These are phyloP conservation scores for Jaapia argillacea DNA, from an alignment of 768 basidiomycete genomes.

Conservation along the genomic window DNA sequence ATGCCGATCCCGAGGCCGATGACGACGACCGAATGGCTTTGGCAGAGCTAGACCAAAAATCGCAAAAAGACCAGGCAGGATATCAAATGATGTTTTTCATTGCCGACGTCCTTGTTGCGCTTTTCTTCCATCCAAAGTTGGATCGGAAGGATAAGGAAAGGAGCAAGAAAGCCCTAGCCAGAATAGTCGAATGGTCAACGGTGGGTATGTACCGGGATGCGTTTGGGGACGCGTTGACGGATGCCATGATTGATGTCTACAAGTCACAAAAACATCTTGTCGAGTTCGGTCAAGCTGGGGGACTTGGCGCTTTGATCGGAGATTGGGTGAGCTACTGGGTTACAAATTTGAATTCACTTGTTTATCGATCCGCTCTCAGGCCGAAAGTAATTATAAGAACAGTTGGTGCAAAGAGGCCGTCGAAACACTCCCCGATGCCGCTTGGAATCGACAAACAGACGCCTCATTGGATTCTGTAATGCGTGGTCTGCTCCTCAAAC, in stretches of 20 bases:
- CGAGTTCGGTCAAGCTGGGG: constrained; percentile 16
- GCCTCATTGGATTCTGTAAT: constrained; percentile 14
- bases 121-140: constrained; percentile 10
- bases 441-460: constrained; percentile 17
- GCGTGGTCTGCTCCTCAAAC: constrained; percentile 12
- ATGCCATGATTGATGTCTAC: constrained; percentile 19
- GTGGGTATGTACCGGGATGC: constrained; percentile 8
- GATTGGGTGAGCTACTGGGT: constrained; percentile 15
- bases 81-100: constrained; percentile 16
- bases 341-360: too few species aligned
- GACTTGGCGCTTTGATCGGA: constrained; percentile 15
- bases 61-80: constrained; percentile 14
- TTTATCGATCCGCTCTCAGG: background rate
- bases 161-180: constrained; percentile 10
- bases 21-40: constrained; percentile 12
- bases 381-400: constrained; percentile 3
- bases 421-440: constrained; percentile 11
- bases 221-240: constrained; percentile 17
- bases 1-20: constrained; percentile 15
- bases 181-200: constrained; percentile 16
- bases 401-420: constrained; percentile 11
- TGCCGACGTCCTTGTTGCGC: constrained; percentile 16
- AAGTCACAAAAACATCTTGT: constrained; percentile 10
- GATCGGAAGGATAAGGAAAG: constrained; percentile 10
- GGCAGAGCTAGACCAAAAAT: constrained; percentile 10